Base-by-base conservation (phyloP, 1,139 yeast genomes). In the Zygoascus meyerae region DNA sequence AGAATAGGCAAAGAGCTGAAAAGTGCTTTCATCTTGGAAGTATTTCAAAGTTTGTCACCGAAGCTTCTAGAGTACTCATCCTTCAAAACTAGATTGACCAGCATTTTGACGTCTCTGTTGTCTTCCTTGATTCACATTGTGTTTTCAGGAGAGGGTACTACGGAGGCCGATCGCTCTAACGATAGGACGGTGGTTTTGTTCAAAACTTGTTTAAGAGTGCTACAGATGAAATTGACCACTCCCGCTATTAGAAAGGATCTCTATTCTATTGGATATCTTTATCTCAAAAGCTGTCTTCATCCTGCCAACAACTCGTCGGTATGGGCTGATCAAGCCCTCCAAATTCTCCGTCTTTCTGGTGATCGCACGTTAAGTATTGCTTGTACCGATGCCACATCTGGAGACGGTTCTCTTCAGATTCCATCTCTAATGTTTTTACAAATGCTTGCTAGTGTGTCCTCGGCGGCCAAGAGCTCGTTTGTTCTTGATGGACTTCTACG, bases 391-490 rank as follows among this genome's bases (percentile, higher is more conserved):
- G 83, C 94, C 0, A 75, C 86, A 12, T 74, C 79, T 48, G 89
- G 94, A 1, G 95, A 85, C 55, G 94, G 94, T 0, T 70, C 83
- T 0, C 77, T 84, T 2, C 74, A 95, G 54, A 74, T 89, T n/a
- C 81, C 92, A 0, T 83, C 95, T 1, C 69, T 89, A 12, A 64
- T 87, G 16, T 68, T 90, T 12, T 66, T 92, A 52, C 95, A 87
- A 55, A 77, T 83, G 1, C 65, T 89, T 8, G 28, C 39, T 9
- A 42, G 45, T 73, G 82, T 36, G 81, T 81, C 54, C 62, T 86
- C 33, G 77, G 83, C 0, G 68, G 75, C 15, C 60, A 71, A 75
- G 43, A 71, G 75, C n/a, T 75, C 77, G 48, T 77, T 78, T 55
- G 74, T 86, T 8, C 66, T 85, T 45, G 82, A 81, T 26, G 68